Evolutionary conservation across 2,329 filamentous ascomycete species (phyloP).

Genomic region (Plectosphaerella plurivora): DNA sequence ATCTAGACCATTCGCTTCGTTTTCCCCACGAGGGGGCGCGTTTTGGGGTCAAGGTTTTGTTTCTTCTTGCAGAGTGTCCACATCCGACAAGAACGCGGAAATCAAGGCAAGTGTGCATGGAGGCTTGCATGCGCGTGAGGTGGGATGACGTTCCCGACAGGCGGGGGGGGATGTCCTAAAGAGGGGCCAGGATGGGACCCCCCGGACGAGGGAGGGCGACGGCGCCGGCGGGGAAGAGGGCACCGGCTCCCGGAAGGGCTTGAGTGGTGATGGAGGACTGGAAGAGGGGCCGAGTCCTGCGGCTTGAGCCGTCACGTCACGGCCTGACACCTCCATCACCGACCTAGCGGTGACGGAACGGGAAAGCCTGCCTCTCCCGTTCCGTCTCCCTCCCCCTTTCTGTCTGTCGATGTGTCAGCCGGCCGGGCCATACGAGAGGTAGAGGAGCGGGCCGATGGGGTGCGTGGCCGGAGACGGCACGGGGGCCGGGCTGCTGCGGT

Average conservation of each 20-base stretch:
- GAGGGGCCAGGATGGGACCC: not conserved
- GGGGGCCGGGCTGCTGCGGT: too few relatives aligned
- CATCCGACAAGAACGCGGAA: not conserved
- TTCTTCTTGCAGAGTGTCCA: not conserved
- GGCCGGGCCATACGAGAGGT: too few relatives aligned
- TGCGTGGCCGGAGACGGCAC: too few relatives aligned
- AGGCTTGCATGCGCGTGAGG: not conserved
- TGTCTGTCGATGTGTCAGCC: too few relatives aligned
- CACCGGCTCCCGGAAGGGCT: not conserved
- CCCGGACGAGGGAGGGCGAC: not conserved
- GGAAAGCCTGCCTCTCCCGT: too few relatives aligned
- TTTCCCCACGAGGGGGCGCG: not conserved
- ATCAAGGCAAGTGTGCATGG: not conserved
- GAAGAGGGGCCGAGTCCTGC: not conserved
- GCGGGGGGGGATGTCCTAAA: not conserved
- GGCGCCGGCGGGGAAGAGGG: not conserved
- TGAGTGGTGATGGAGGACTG: not conserved
- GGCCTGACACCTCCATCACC: too few relatives aligned
- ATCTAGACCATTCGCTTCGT: not conserved
- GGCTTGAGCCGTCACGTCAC: too few relatives aligned
- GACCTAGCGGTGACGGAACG: too few relatives aligned
- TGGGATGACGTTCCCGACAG: not conserved
- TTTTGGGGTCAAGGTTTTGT: not conserved
- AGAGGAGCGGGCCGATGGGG: too few relatives aligned
- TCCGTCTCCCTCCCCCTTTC: too few relatives aligned